A percentile compares a stretch with the other conserved stretches of the same genome.
phyloP scores from a whole-genome alignment of 75 land plant species.

The Pinus taeda region DNA sequence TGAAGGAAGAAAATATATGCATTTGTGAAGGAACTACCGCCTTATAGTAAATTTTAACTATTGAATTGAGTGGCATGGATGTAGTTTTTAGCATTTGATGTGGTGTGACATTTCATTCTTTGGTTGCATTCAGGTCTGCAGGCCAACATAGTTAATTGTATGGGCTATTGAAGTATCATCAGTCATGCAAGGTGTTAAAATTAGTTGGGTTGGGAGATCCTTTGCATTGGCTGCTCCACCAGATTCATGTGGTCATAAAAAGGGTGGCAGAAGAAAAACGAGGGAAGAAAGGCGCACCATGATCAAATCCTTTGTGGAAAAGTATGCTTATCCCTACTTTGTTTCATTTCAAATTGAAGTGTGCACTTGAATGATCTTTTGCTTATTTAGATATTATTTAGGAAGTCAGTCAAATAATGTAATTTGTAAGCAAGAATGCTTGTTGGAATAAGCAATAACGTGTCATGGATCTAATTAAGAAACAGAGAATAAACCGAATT shows the following conservation, averaged over 20 bases:
- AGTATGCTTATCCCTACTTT: background rate
- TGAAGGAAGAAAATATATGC: background rate
- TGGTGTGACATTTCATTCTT: background rate
- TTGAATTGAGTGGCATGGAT: background rate
- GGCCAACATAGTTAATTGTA: background rate
- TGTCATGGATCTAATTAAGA: background rate
- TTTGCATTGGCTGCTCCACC: constrained; percentile 4
- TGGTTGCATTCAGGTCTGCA: constrained; percentile 6
- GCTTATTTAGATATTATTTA: background rate
- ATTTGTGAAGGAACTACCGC: background rate
- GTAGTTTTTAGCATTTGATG: background rate
- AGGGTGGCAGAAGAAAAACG: constrained; percentile 3
- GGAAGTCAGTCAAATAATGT: background rate
- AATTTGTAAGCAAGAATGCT: background rate
- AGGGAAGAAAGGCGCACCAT: constrained; percentile 2
- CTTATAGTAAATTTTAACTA: background rate
- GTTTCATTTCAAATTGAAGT: background rate
- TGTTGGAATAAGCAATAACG: background rate
- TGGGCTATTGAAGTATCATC: background rate
- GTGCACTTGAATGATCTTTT: constrained; percentile 4
- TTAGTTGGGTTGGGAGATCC: constrained; percentile 1
- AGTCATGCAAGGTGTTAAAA: constrained; percentile 6
- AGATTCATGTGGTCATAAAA: background rate
- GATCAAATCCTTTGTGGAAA: constrained; percentile 3
- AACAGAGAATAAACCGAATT: background rate